Evolutionary conservation across 2,329 filamentous ascomycete genomes (phyloP).

Genomic region (Pezicula rhizophila): DNA sequence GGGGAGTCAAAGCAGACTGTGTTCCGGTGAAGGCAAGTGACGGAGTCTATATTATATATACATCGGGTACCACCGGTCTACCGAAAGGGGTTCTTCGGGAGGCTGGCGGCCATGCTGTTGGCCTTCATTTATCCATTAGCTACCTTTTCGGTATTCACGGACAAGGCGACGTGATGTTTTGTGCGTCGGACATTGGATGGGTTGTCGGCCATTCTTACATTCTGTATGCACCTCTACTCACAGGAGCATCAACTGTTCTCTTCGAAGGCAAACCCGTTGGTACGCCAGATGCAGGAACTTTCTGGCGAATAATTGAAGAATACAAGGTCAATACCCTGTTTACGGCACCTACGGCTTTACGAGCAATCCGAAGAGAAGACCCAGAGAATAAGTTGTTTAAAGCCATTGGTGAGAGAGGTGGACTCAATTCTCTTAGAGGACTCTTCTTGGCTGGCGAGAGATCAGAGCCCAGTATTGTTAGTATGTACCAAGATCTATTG

Average conservation of each 20-base stretch:
- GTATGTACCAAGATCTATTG: constrained; percentile 72
- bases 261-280: constrained; percentile 94
- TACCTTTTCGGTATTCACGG: constrained; percentile 80
- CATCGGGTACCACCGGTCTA: constrained; percentile 72
- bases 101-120: constrained; percentile 81
- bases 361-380: constrained; percentile 83
- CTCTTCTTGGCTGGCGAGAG: constrained; percentile 86
- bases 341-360: constrained; percentile 80
- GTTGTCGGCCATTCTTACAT: constrained; percentile 85
- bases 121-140: constrained; percentile 72
- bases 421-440: constrained; percentile 64
- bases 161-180: constrained; percentile 70
- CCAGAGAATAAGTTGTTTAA: constrained; percentile 63
- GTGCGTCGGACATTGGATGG: constrained; percentile 84
- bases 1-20: constrained; percentile 63
- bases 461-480: constrained; percentile 80
- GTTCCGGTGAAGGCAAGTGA: constrained; percentile 76
- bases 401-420: constrained; percentile 58
- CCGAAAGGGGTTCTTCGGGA: constrained; percentile 81
- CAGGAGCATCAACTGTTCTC: constrained; percentile 78
- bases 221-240: constrained; percentile 78
- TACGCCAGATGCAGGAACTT: constrained; percentile 78
- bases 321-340: constrained; percentile 80
- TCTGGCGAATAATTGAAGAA: constrained; percentile 82
- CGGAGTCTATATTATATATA: constrained; percentile 86